A percentile compares a stretch with the other conserved stretches of the same genome.
These are phyloP conservation scores for Boletus subparvulus DNA, from an alignment of 768 basidiomycete genomes.

Conservation along the genomic window DNA sequence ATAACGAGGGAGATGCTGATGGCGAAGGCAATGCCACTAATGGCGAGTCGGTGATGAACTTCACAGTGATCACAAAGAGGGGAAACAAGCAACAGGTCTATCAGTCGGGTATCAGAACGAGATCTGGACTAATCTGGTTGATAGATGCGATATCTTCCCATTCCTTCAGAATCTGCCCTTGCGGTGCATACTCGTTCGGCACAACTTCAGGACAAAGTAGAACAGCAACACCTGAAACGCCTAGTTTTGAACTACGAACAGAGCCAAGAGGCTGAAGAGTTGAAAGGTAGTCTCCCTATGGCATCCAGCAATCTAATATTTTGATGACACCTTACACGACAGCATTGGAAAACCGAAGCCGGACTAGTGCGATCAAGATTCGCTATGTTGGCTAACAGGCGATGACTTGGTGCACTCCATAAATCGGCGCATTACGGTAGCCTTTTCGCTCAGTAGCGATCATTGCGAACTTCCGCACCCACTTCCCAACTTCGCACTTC, in stretches of 20 bases:
- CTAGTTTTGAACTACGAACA: conserved; percentile 91
- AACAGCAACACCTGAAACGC: conserved; percentile 96
- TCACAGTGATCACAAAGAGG: conserved; percentile 88
- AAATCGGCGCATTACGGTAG: conserved; percentile 20
- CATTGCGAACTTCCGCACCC: conserved; percentile 19
- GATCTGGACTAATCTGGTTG: conserved; percentile 10
- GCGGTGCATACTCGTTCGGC: conserved; percentile 90
- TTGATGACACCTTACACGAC: background rate
- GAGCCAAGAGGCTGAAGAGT: conserved; percentile 80
- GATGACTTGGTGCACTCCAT: conserved; percentile 13
- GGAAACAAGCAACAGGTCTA: conserved; percentile 88
- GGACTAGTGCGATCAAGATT: conserved; percentile 70
- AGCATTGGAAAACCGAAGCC: conserved; percentile 72
- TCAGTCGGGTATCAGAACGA: background rate
- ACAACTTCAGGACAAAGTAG: conserved; percentile 91
- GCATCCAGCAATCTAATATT: background rate
- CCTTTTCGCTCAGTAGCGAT: conserved; percentile 25
- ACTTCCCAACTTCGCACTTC: conserved; percentile 19
- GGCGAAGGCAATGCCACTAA: conserved; percentile 35
- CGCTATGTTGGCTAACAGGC: conserved; percentile 63
- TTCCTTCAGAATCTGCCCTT: conserved; percentile 84
- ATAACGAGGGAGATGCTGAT: conserved; percentile 52
- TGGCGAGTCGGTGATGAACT: conserved; percentile 67
- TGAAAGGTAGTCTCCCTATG: conserved; percentile 53
- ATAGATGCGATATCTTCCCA: conserved; percentile 82